Evolutionary conservation across 2,329 filamentous ascomycete genomes (phyloP), one percentile per base, ranked within the genome.

Genomic region (Sclerotinia subarctica): DNA sequence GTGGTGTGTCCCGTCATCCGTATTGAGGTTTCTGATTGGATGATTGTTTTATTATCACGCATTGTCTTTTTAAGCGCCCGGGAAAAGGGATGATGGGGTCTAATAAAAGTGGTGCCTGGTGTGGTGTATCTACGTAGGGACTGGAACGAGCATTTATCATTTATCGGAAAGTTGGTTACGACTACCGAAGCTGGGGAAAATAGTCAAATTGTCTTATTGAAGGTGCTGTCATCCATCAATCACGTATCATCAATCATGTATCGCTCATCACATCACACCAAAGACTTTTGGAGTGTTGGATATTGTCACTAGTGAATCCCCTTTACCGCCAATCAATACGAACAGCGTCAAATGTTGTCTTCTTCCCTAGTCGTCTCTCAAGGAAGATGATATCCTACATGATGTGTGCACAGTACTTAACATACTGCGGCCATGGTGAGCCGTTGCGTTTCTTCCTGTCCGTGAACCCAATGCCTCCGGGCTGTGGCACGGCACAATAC

Each of bases 31-130:
- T 38, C 38, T 38, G 38, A 38, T 38, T 58, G n/a, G 15, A 8
- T 44, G 24, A n/a, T 59, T 5, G 60, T 66, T 66, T 24, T n/a
- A 38, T 5, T n/a, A 8, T 59, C 15, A 42, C 44, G 17, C 29
- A 35, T n/a, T 35, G 21, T 60, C 21, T 19, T 49, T 60, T 24
- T 60, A 60, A 60, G 58, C 58, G 58, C 58, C 26, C 44, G 58
- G 58, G 44, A 24, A 35, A 38, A 47, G n/a, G 29, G 2, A 21
- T 8, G 7, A 6, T 53, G 51, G 51, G 51, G 51, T 29, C 51
- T 29, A 29, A 29, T 26, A 11, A 51, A 13, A 24, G 1, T 49
- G 5, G 10, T 29, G 5, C 29, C 29, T 29, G 29, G 29, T 32
- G 2, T n/a, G 29, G 29, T 32, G 2, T 24, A 26, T 5, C 13